phyloP scores from a whole-genome alignment of 1,139 yeast genomes.

The Saccharomyces hybrid region DNA sequence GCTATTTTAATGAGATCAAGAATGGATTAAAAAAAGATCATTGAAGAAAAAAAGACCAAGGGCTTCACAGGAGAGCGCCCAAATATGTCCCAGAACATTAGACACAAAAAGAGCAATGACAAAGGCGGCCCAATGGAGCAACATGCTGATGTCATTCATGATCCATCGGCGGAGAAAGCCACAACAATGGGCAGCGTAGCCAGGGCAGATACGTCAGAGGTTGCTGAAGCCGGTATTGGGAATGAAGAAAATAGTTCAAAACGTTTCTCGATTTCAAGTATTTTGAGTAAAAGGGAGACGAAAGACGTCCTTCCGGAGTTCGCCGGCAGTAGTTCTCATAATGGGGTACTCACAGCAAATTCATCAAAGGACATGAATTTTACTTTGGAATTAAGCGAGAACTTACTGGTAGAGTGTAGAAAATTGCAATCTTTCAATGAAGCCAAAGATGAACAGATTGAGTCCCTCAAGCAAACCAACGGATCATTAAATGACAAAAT shows the following conservation, averaged over 20 bases:
- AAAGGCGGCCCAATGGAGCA: not conserved
- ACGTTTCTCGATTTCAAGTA: constrained; percentile 24
- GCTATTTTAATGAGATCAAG: not conserved
- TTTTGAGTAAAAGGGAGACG: constrained; percentile 28
- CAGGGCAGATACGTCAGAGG: not conserved
- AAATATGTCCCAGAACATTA: not conserved
- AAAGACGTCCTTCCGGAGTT: constrained; percentile 29
- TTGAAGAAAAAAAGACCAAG: not conserved
- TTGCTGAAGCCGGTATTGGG: constrained; percentile 7
- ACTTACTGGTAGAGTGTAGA: constrained; percentile 70
- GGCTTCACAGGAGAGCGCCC: not conserved
- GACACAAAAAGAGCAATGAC: not conserved
- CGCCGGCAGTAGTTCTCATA: constrained; percentile 24
- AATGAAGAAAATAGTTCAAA: constrained; percentile 12
- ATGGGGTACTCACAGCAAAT: constrained; percentile 11
- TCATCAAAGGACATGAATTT: constrained; percentile 52
- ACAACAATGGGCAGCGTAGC: not conserved
- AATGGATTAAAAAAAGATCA: not conserved
- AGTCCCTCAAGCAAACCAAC: constrained; percentile 40
- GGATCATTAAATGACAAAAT: constrained; percentile 8
- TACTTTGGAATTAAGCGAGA: constrained; percentile 77
- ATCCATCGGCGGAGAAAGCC: not conserved
- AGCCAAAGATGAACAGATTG: constrained; percentile 40
- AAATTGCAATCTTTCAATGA: constrained; percentile 65
- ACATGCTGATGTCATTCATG: not conserved